phyloP scores from a whole-genome alignment of 2,329 filamentous ascomycete species.

The Sclerotinia glacialis region DNA sequence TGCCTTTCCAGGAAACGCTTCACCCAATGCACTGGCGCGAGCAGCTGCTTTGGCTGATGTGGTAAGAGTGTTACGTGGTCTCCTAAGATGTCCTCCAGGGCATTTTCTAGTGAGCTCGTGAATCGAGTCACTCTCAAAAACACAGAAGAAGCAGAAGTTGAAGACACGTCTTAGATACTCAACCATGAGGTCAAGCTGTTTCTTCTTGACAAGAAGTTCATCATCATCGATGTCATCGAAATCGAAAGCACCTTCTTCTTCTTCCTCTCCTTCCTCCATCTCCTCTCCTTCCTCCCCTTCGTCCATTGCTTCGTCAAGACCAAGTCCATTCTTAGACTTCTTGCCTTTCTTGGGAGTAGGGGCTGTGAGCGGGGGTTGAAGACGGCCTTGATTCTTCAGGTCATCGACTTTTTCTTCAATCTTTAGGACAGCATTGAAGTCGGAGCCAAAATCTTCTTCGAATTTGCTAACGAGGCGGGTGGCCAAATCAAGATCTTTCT shows the following conservation, averaged over 20 bases:
- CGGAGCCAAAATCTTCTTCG: constrained; percentile 76
- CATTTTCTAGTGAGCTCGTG: constrained; percentile 96
- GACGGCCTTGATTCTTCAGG: constrained; percentile 69
- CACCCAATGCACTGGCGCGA: constrained; percentile 75
- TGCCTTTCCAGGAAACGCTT: constrained; percentile 81
- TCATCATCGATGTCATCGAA: constrained; percentile 87
- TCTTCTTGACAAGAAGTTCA: constrained; percentile 87
- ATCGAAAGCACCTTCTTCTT: constrained; percentile 58
- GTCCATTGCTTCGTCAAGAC: constrained; percentile 60
- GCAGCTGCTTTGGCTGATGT: constrained; percentile 81
- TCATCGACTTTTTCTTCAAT: constrained; percentile 86
- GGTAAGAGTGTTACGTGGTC: constrained; percentile 81
- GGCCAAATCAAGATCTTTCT: constrained; percentile 82
- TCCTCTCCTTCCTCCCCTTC: constrained; percentile 63
- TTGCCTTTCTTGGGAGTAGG: constrained; percentile 59
- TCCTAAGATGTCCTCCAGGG: constrained; percentile 91
- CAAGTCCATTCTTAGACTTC: constrained; percentile 55
- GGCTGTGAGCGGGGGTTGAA: constrained; percentile 63
- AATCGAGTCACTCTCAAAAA: constrained; percentile 96
- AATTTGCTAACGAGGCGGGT: constrained; percentile 79
- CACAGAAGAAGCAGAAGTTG: constrained; percentile 99
- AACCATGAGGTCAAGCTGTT: constrained; percentile 91
- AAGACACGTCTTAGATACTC: constrained; percentile 96
- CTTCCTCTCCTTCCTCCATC: constrained; percentile 79
- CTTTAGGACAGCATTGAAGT: constrained; percentile 72